Evolutionary conservation across 257 asterid species (phyloP), one percentile per base, ranked within the genome.

Genomic region (Penstemon barbatus): DNA sequence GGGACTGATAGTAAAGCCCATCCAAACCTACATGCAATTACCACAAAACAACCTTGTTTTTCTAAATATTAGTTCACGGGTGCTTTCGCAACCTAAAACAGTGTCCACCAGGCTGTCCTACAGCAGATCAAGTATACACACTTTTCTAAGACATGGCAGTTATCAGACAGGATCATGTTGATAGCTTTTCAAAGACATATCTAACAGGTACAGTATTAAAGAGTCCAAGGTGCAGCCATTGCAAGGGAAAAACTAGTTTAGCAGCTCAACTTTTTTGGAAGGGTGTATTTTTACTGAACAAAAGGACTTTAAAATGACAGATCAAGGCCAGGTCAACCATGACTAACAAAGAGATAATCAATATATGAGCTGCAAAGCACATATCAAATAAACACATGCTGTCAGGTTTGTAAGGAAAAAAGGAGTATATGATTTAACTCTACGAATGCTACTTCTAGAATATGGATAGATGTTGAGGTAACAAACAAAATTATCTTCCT

Each of bases 401-500:
- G 37, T 44, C 43, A 44, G 19, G 57, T 63, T 2, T 25, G 33
- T 2, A 25, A 25, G 33, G 33, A 25, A 25, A 25, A 25, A 25
- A 25, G 33, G 33, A 25, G 33, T 25, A 25, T 2, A 25, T 25
- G 33, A 25, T 25, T 25, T 25, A 25, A 25, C 33, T 25, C 33
- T 25, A 25, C 33, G 33, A 25, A 25, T 25, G 33, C 33, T 25
- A 25, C 33, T 25, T 25, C 33, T 25, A 25, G 33, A 25, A 25
- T 25, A 25, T 25, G 33, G 33, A 25, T 25, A 25, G 33, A 25
- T 25, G 18, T 44, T 42, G 13, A 55, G 42, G 40, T 7, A 43
- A 37, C 74, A 33, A 44, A 71, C 37, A 49, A 52, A 44, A 8
- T 13, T 72, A 11, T 49, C 57, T 49, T 61, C 64, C 51, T 39